phyloP scores from a whole-genome alignment of 2,329 filamentous ascomycete genomes.

The Cladophialophora immunda region DNA sequence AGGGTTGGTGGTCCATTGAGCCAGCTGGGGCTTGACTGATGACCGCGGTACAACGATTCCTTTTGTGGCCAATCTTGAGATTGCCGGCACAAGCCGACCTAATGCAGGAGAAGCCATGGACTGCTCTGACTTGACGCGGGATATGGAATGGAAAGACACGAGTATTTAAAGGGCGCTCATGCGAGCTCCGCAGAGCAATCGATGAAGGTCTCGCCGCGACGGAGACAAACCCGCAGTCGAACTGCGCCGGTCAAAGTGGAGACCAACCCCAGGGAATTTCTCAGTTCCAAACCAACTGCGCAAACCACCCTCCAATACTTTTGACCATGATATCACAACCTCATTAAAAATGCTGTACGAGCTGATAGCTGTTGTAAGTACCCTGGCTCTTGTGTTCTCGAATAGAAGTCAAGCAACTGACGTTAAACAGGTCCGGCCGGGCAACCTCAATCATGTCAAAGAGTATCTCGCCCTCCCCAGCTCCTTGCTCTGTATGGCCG shows the following conservation, averaged over 20 bases:
- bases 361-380: conserved; percentile 88
- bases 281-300: conserved; percentile 2
- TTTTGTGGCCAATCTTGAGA: conserved; percentile 24
- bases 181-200: conserved; percentile 20
- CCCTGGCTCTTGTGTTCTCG: conserved; percentile 4
- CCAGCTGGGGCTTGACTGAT: conserved; percentile 9
- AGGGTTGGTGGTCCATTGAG: conserved; percentile 15
- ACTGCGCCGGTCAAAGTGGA: conserved; percentile 17
- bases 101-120: conserved; percentile 30
- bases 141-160: neutral
- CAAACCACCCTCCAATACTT: neutral
- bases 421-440: conserved; percentile 79
- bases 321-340: neutral
- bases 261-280: conserved; percentile 13
- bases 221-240: conserved; percentile 17
- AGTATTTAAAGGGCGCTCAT: conserved; percentile 5
- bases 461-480: conserved; percentile 70
- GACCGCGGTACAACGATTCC: conserved; percentile 17
- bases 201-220: conserved; percentile 8
- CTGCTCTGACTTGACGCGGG: neutral
- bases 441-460: conserved; percentile 89
- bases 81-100: conserved; percentile 27
- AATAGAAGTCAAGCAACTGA: conserved; percentile 28
- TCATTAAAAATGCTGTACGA: conserved; percentile 86
- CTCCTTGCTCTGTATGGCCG: neutral